Evolutionary conservation across 192 early-diverging fungal species (phyloP).

Genomic region (Backusella liffmaniae): DNA sequence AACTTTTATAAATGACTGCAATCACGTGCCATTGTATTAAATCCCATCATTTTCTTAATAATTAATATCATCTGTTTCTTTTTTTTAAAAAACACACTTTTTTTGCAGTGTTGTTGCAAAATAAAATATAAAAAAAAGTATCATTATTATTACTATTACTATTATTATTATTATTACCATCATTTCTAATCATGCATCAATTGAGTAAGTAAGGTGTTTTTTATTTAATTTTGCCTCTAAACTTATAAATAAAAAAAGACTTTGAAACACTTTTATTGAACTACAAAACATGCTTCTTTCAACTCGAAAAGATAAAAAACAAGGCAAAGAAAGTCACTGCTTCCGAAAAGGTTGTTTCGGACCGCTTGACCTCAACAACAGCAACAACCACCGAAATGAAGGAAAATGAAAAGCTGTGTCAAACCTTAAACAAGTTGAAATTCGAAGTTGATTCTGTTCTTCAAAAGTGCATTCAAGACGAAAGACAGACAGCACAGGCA

Average conservation of each 20-base stretch:
- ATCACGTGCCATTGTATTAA: background rate
- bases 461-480: background rate
- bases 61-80: too few species aligned
- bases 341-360: background rate
- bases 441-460: background rate
- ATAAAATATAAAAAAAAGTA: too few species aligned
- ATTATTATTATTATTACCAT: background rate
- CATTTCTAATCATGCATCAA: background rate
- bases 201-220: background rate
- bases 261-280: conserved; percentile 3
- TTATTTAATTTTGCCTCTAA: background rate
- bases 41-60: too few species aligned
- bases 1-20: conserved; percentile 9
- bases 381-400: background rate
- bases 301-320: background rate
- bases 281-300: background rate
- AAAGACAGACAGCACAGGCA: background rate
- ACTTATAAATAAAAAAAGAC: background rate
- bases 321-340: background rate
- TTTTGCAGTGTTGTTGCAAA: too few species aligned
- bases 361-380: background rate
- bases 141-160: background rate
- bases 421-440: conserved; percentile 2
- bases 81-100: too few species aligned
- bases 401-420: background rate